phyloP scores from a whole-genome alignment of 2,329 filamentous ascomycete species.

The Aspergillus jensenii region DNA sequence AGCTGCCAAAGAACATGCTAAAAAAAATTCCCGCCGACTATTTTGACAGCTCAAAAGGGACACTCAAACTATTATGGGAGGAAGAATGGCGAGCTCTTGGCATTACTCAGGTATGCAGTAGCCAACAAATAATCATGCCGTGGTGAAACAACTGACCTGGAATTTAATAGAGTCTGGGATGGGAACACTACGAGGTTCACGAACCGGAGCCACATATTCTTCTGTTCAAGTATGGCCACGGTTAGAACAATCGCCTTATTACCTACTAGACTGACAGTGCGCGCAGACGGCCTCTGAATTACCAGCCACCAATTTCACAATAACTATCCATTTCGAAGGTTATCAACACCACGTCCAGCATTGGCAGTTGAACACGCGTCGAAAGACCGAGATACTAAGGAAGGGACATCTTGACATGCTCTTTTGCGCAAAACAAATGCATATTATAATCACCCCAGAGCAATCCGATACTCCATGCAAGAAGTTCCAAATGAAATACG shows the following conservation, averaged over 20 bases:
- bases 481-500: slow-evolving; percentile 31
- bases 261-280: slow-evolving; percentile 14
- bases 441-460: slow-evolving; percentile 14
- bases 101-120: slow-evolving; percentile 78
- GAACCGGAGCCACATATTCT: slow-evolving; percentile 98
- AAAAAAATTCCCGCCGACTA: slow-evolving; percentile 95
- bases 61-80: slow-evolving; percentile 94
- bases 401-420: slow-evolving; percentile 2
- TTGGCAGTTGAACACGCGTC: not conserved
- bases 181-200: slow-evolving; percentile 99
- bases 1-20: slow-evolving; percentile 96
- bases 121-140: not conserved
- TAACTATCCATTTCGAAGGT: slow-evolving; percentile 12
- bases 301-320: slow-evolving; percentile 63
- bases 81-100: slow-evolving; percentile 97
- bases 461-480: slow-evolving; percentile 25
- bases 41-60: slow-evolving; percentile 84
- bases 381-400: not conserved
- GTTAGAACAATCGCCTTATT: slow-evolving; percentile 14
- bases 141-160: slow-evolving; percentile 4
- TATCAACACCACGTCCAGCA: too few species aligned
- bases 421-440: slow-evolving; percentile 3
- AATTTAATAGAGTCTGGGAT: slow-evolving; percentile 76
- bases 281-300: slow-evolving; percentile 76
- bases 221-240: slow-evolving; percentile 81